phyloP scores from a whole-genome alignment of 345 rosid species.

The Toxicodendron radicans region DNA sequence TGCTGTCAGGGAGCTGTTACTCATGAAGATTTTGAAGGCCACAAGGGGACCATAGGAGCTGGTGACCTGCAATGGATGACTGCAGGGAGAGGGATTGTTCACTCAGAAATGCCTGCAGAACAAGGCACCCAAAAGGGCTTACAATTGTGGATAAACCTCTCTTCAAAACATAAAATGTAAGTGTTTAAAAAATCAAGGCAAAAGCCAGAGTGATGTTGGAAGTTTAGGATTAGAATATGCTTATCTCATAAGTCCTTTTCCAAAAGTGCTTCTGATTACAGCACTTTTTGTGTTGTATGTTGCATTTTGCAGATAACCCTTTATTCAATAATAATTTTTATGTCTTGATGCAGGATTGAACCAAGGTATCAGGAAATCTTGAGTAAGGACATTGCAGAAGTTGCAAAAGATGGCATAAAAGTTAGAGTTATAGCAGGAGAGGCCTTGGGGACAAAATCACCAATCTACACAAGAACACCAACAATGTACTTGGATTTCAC shows the following conservation, averaged over 20 bases:
- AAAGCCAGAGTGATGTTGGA: background rate
- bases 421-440: conserved; percentile 90
- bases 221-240: conserved; percentile 2
- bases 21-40: conserved; percentile 92
- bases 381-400: conserved; percentile 64
- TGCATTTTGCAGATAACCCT: too few relatives aligned
- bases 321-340: background rate
- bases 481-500: conserved; percentile 90
- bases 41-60: conserved; percentile 68
- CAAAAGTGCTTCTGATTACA: conserved; percentile 22
- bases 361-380: conserved; percentile 81
- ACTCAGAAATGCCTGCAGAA: conserved; percentile 89
- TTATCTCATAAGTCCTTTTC: too few relatives aligned
- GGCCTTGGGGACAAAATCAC: conserved; percentile 68
- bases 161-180: conserved; percentile 79
- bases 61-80: conserved; percentile 99
- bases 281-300: background rate
- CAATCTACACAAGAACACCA: conserved; percentile 82
- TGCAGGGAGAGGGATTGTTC: conserved; percentile 93
- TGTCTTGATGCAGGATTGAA: conserved; percentile 49
- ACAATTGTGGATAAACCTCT: conserved; percentile 89
- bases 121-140: conserved; percentile 79
- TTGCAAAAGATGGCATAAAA: conserved; percentile 55
- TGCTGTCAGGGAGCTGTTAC: conserved; percentile 54
- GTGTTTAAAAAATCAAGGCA: background rate